phyloP scores from a whole-genome alignment of 1,284 basidiomycete species.

The Papiliotrema flavescens region DNA sequence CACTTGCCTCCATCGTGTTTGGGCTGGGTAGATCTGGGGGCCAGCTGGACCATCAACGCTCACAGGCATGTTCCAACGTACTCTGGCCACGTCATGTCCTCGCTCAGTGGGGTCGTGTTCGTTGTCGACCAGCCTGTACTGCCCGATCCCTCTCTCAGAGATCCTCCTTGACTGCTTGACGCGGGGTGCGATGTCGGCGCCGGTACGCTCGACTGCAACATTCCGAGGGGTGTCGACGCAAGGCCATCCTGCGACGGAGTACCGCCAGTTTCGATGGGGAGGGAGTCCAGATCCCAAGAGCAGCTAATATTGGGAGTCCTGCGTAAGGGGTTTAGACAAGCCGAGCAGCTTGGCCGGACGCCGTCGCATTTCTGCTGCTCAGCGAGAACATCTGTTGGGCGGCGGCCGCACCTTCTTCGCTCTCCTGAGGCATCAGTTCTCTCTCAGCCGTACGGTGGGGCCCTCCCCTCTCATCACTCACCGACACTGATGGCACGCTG shows the following conservation, averaged over 20 bases:
- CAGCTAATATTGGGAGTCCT: not conserved
- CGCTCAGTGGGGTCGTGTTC: too few species aligned
- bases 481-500: not conserved
- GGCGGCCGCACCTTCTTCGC: not conserved
- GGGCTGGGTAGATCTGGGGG: not conserved
- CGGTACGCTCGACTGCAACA: too few species aligned
- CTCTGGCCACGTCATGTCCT: too few species aligned
- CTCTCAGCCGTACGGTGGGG: too few species aligned
- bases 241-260: not conserved
- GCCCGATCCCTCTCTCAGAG: too few species aligned
- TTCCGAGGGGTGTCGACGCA: not conserved
- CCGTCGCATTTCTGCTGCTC: not conserved
- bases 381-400: not conserved
- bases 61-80: too few species aligned
- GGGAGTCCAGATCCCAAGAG: not conserved
- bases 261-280: not conserved
- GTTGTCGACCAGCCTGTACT: too few species aligned
- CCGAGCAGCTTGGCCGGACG: not conserved
- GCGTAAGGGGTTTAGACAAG: not conserved
- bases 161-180: too few species aligned
- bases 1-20: not conserved
- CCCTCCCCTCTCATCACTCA: not conserved
- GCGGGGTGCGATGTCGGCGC: too few species aligned
- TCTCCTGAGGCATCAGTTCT: too few species aligned
- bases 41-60: too few species aligned